A percentile compares a stretch with the other conserved stretches of the same genome.
phyloP scores from a whole-genome alignment of 768 basidiomycete species.

The Kwoniella dejecticola region DNA sequence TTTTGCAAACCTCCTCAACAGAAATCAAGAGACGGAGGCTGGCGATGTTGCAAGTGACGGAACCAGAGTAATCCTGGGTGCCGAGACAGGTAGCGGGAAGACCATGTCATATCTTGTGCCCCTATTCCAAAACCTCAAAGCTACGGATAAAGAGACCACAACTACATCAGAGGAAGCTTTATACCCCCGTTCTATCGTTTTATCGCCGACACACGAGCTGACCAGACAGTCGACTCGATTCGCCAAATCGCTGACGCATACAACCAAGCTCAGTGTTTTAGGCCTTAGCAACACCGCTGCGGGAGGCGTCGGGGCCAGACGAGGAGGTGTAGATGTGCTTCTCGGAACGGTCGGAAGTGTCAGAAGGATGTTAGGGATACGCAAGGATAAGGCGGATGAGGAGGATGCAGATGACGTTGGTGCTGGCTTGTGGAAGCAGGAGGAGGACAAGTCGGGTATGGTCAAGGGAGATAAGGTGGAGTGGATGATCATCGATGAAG shows the following conservation, averaged over 20 bases:
- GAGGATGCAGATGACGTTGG: conserved; percentile 55
- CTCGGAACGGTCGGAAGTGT: conserved; percentile 64
- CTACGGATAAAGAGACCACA: conserved; percentile 59
- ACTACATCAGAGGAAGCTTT: conserved; percentile 42
- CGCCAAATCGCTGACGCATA: conserved; percentile 73
- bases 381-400: conserved; percentile 56
- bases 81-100: conserved; percentile 90
- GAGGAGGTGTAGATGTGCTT: conserved; percentile 54
- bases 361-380: conserved; percentile 66
- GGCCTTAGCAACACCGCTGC: conserved; percentile 59
- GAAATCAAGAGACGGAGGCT: background rate
- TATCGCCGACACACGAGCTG: conserved; percentile 88
- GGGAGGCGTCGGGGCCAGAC: conserved; percentile 27
- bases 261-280: conserved; percentile 72
- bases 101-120: conserved; percentile 88
- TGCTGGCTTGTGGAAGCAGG: conserved; percentile 21
- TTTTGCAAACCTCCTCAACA: conserved; percentile 17
- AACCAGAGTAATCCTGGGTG: conserved; percentile 65
- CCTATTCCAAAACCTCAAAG: conserved; percentile 74
- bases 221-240: conserved; percentile 74
- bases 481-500: conserved; percentile 90
- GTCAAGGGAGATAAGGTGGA: conserved; percentile 71
- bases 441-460: conserved; percentile 54
- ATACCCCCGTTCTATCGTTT: conserved; percentile 74
- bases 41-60: background rate